Evolutionary conservation across 148 eudicot species (phyloP).

Genomic region (Rhododendron ovatum): DNA sequence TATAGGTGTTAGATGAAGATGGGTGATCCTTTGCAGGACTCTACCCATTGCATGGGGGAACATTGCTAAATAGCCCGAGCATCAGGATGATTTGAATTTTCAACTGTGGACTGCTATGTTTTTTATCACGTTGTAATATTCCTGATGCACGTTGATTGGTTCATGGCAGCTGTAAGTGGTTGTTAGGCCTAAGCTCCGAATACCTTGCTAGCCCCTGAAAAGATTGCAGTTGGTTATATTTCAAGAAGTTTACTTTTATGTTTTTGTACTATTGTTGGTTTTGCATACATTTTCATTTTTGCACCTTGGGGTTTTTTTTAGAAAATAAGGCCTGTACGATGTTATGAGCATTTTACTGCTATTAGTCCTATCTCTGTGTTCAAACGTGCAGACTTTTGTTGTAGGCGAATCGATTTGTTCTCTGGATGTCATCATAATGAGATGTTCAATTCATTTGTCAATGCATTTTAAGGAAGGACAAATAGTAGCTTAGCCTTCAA

Average conservation of each 20-base stretch:
- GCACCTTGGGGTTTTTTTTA: not conserved
- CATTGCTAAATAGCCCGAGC: not conserved
- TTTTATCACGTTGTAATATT: not conserved
- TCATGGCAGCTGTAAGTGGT: not conserved
- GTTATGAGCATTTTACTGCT: not conserved
- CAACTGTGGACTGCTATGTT: not conserved
- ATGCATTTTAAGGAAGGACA: not conserved
- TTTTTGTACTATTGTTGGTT: not conserved
- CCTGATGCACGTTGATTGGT: not conserved
- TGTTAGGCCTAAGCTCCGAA: not conserved
- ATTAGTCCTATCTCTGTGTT: not conserved
- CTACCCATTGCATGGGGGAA: not conserved
- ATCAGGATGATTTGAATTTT: not conserved
- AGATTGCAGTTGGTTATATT: not conserved
- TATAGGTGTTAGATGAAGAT: not conserved
- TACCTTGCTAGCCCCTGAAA: not conserved
- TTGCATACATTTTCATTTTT: not conserved
- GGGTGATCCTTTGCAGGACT: not conserved
- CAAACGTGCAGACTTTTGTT: not conserved
- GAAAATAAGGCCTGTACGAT: not conserved
- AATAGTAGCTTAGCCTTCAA: not conserved
- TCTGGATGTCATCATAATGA: not conserved
- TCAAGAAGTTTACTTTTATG: not conserved
- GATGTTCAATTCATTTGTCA: not conserved
- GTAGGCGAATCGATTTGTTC: not conserved